phyloP scores from a whole-genome alignment of 148 eudicot species.

The Fagopyrum homotropicum region DNA sequence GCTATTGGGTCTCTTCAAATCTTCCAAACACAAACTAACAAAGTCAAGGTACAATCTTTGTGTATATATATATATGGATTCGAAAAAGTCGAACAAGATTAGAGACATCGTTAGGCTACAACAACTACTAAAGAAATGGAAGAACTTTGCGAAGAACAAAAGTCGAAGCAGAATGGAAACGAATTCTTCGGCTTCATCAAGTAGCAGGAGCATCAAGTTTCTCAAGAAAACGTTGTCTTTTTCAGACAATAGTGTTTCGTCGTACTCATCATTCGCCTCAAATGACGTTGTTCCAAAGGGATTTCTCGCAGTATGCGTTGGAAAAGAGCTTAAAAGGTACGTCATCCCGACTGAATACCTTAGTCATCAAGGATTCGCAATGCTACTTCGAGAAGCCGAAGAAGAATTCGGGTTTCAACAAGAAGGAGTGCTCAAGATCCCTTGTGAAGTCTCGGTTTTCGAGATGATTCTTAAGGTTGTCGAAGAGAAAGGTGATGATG shows the following conservation, averaged over 20 bases:
- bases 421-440: conserved; percentile 77
- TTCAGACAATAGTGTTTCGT: conserved; percentile 32
- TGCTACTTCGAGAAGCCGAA: conserved; percentile 70
- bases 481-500: conserved; percentile 30
- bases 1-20: neutral
- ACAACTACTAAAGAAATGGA: conserved; percentile 80
- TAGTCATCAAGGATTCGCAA: conserved; percentile 57
- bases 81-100: conserved; percentile 75
- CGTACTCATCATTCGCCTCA: neutral
- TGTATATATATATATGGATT: conserved; percentile 27
- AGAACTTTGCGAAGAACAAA: conserved; percentile 36
- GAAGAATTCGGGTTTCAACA: conserved; percentile 94
- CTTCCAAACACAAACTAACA: neutral
- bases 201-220: conserved; percentile 56
- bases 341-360: conserved; percentile 69
- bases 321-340: conserved; percentile 65
- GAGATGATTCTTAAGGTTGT: conserved; percentile 63
- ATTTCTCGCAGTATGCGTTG: conserved; percentile 66
- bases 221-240: conserved; percentile 76
- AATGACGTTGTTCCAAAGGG: conserved; percentile 52
- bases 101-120: conserved; percentile 82
- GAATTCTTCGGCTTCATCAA: conserved; percentile 10
- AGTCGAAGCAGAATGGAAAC: conserved; percentile 21
- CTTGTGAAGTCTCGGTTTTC: conserved; percentile 58
- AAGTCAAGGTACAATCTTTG: neutral